phyloP scores from a whole-genome alignment of 768 basidiomycete species.

The Gymnopilus dilepis region DNA sequence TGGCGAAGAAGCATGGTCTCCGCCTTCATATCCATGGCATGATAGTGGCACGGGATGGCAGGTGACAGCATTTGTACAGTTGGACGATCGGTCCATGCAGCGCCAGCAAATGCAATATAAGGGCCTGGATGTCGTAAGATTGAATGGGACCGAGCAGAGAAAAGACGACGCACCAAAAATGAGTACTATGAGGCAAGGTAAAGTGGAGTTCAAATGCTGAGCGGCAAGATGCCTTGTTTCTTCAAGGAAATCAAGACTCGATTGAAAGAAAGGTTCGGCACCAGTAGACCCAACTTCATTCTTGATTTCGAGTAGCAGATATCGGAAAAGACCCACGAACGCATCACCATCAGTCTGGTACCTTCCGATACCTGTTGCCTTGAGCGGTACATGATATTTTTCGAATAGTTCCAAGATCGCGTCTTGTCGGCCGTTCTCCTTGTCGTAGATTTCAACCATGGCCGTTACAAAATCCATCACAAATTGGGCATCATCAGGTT shows the following conservation, averaged over 20 bases:
- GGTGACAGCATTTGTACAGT: no score
- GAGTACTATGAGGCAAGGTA: neutral
- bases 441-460: neutral
- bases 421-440: no score
- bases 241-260: slow-evolving; percentile 9
- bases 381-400: neutral
- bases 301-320: slow-evolving; percentile 10
- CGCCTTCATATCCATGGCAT: slow-evolving; percentile 17
- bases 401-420: neutral
- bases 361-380: neutral
- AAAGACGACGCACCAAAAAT: neutral
- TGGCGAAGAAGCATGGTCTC: neutral
- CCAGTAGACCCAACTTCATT: slow-evolving; percentile 13
- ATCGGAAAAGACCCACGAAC: neutral
- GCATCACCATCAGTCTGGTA: neutral
- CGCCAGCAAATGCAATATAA: slow-evolving; percentile 29
- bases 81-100: slow-evolving; percentile 23
- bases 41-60: slow-evolving; percentile 23
- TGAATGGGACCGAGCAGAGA: neutral
- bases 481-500: neutral
- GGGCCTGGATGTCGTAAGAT: slow-evolving; percentile 22
- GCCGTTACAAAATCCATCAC: neutral
- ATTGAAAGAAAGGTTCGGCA: slow-evolving; percentile 11
- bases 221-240: neutral
- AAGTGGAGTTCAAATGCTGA: neutral